Base-by-base conservation (phyloP, 2,329 filamentous ascomycete genomes). In the Microsporum audouinii region DNA sequence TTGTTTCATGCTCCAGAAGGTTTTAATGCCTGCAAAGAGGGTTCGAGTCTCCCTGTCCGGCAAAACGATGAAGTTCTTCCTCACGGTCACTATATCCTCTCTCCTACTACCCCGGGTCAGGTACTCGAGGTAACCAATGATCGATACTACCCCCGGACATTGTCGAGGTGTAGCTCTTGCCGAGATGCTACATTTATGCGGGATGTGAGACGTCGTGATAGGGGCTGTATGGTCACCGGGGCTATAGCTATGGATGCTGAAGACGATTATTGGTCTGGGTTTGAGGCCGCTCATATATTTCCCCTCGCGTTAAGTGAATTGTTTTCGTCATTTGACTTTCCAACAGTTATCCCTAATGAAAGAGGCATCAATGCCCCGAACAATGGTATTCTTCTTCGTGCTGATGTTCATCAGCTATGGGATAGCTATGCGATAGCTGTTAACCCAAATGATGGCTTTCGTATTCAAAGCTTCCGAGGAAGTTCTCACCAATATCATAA, bases 281-380 rank as follows among this genome's bases (percentile, higher is more conserved):
- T 63, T 29, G 62, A 71, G 55, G 68, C 65, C 27, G 66, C 66
- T 1, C 67, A 70, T 53, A 66, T 70, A 3, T 70, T 70, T 63
- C 17, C 34, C 34, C 10, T 36, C 68, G 66, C 3, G 31, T 60
- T 31, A 8, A 31, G 17, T n/a, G 34, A 8, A n/a, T 7, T 31
- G 8, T 34, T n/a, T 27, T 56, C 17, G 36, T 66, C 4, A 65
- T 63, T 5, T 23, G 17, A 23, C 34, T 36, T 10, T 36, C 10
- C 62, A 67, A 34, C 66, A 70, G 58, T 39, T 36, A 17, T 36
- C 38, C 23, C 55, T 57, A 61, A 60, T 7, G 62, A 60, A 17
- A 59, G 23, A 1, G 69, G 58, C 17, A 57, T 71, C n/a, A 66
- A 70, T 58, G 69, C 67, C 17, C 51, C 66, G 7, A 67, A 70